A percentile compares a stretch with the other conserved stretches of the same genome.
Evolutionary conservation across 2,329 filamentous ascomycete species (phyloP).

Genomic region (Colletotrichum cordylinicola): DNA sequence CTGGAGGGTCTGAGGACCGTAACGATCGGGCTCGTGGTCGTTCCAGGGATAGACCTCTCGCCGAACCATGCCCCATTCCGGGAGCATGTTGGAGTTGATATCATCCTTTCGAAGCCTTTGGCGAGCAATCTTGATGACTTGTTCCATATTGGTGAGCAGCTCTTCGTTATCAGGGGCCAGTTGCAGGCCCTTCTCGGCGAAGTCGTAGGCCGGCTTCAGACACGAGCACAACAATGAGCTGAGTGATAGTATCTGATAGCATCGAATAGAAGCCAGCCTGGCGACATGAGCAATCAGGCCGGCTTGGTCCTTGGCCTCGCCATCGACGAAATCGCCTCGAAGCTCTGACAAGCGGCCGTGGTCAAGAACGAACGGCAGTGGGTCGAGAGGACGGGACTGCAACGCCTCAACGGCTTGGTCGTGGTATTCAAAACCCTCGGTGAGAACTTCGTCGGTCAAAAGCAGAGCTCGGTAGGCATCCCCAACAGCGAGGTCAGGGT

Average conservation of each 20-base stretch:
- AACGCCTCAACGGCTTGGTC: slow-evolving; percentile 66
- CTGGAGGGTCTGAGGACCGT: slow-evolving; percentile 70
- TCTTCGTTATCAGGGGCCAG: slow-evolving; percentile 60
- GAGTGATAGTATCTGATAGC: slow-evolving; percentile 64
- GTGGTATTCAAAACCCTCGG: slow-evolving; percentile 85
- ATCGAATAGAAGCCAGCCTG: slow-evolving; percentile 56
- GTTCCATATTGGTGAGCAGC: slow-evolving; percentile 57
- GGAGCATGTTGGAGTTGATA: slow-evolving; percentile 61
- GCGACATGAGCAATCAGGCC: slow-evolving; percentile 47
- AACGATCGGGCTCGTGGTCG: slow-evolving; percentile 71
- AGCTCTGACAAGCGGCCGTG: slow-evolving; percentile 41
- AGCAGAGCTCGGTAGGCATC: slow-evolving; percentile 93
- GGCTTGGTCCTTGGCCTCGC: slow-evolving; percentile 37
- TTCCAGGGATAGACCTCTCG: slow-evolving; percentile 77
- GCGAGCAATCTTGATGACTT: slow-evolving; percentile 59
- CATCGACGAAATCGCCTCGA: slow-evolving; percentile 36
- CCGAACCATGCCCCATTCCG: slow-evolving; percentile 73
- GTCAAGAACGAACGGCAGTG: slow-evolving; percentile 50
- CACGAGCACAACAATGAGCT: slow-evolving; percentile 70
- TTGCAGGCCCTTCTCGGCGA: slow-evolving; percentile 66
- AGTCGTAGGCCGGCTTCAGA: slow-evolving; percentile 70
- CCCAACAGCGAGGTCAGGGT: slow-evolving; percentile 87
- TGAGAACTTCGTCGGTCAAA: slow-evolving; percentile 78
- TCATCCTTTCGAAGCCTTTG: slow-evolving; percentile 51
- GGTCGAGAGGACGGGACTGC: slow-evolving; percentile 38